Evolutionary conservation across 768 basidiomycete genomes (phyloP), one percentile per base, ranked within the genome.

Genomic region (Pleurotus pulmonarius): DNA sequence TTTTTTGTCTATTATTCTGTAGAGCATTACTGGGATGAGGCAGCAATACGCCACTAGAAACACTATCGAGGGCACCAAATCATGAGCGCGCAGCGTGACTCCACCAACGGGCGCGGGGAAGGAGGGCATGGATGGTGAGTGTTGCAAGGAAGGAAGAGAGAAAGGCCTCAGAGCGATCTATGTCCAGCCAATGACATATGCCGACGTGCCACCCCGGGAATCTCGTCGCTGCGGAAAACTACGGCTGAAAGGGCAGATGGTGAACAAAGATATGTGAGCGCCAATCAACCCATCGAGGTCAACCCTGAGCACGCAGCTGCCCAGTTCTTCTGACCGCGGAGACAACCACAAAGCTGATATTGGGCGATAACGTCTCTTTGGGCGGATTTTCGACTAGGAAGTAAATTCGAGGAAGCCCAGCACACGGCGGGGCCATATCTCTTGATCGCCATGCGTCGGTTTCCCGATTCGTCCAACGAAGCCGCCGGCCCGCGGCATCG

Each of bases 51-150:
- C 38, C 43, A 55, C 55, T 5, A 61, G 43, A 41, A 60, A 60
- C 26, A 63, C 37, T 43, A 63, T 63, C 7, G 60, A 61, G 13
- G 62, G 62, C 18, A 59, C 57, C n/a, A 63, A 46, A 37, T 65
- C 64, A 40, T 51, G 34, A 18, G 41, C 29, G 13, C 51, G 51
- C 16, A 56, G 39, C 29, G 63, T 51, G 38, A 60, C 46, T n/a
- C 64, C 64, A 15, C 64, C 64, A 38, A 65, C 56, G 43, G 54
- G 54, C 25, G 54, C 41, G 45, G 54, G 54, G 45, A 55, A 55
- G 39, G 51, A 40, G 38, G 39, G 13, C 37, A 39, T 53, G 38
- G 39, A 53, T 39, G 51, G 39, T 38, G 38, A 40, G 16, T 37
- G 51, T 12, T 38, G 41, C 16, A 22, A 53, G 22, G 8, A 20